A percentile compares a stretch with the other conserved stretches of the same genome.
Evolutionary conservation across 805 yeast genomes (phyloP).

Genomic region (Debaryomyces hansenii): DNA sequence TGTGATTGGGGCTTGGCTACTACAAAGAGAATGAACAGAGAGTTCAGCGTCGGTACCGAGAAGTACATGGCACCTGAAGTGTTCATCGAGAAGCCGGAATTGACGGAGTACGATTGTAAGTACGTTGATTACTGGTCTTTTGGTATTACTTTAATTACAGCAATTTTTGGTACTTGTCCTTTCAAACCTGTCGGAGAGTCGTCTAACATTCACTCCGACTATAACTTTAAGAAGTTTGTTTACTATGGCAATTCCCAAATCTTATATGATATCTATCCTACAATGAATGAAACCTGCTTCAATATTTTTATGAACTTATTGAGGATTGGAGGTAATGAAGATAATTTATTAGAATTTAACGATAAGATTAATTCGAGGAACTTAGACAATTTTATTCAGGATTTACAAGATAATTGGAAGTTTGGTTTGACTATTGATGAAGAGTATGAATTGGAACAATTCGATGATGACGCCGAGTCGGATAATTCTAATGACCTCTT

Average conservation of each 20-base stretch:
- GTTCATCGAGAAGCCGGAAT: slow-evolving; percentile 16
- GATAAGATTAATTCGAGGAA: slow-evolving; percentile 30
- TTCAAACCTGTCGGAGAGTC: slow-evolving; percentile 36
- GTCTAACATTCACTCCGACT: slow-evolving; percentile 29
- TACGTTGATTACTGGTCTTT: slow-evolving; percentile 57
- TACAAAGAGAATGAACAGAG: slow-evolving; percentile 21
- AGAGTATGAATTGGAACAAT: slow-evolving; percentile 28
- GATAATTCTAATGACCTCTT: slow-evolving; percentile 30
- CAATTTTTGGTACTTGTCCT: slow-evolving; percentile 54
- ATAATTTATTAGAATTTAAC: slow-evolving; percentile 21
- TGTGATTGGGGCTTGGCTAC: slow-evolving; percentile 79
- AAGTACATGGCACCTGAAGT: slow-evolving; percentile 59
- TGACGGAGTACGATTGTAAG: slow-evolving; percentile 38
- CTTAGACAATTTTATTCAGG: slow-evolving; percentile 32
- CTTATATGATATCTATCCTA: slow-evolving; percentile 50
- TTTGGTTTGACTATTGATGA: slow-evolving; percentile 50
- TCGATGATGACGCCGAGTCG: slow-evolving; percentile 9
- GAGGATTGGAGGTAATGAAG: slow-evolving; percentile 35
- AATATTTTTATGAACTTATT: slow-evolving; percentile 42
- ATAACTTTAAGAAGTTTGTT: slow-evolving; percentile 44
- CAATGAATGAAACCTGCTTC: slow-evolving; percentile 44
- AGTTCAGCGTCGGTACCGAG: slow-evolving; percentile 55
- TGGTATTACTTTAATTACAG: slow-evolving; percentile 50
- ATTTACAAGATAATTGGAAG: slow-evolving; percentile 27
- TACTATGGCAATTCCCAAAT: slow-evolving; percentile 36